Evolutionary conservation across 441 rosid genomes (phyloP).

Genomic region (Flueggea neowawraea): DNA sequence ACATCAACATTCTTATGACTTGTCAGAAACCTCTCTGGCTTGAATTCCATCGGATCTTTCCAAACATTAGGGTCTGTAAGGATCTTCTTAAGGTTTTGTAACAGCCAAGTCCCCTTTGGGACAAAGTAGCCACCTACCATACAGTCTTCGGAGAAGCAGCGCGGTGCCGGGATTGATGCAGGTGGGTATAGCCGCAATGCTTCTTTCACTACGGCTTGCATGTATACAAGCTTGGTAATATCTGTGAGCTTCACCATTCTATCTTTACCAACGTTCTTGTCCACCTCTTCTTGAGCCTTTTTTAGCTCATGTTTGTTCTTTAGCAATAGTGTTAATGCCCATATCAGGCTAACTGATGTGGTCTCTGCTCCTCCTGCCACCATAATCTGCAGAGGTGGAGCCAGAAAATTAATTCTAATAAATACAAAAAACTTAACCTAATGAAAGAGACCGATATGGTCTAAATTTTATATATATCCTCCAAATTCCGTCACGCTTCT

Average conservation of each 20-base stretch:
- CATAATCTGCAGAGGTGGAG: background rate
- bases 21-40: constrained; percentile 1
- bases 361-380: background rate
- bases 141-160: background rate
- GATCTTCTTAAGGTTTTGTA: background rate
- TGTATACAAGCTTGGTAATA: background rate
- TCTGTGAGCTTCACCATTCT: background rate
- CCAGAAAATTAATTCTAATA: too few species aligned
- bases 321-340: background rate
- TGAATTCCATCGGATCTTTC: background rate
- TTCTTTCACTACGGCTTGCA: background rate
- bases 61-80: background rate
- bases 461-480: too few species aligned
- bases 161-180: background rate
- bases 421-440: too few species aligned
- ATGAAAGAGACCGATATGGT: too few species aligned
- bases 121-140: background rate
- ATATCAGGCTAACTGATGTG: background rate
- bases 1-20: constrained; percentile 3
- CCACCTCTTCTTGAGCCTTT: background rate
- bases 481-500: too few species aligned
- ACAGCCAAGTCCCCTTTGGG: constrained; percentile 1
- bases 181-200: background rate
- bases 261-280: background rate
- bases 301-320: background rate